Evolutionary conservation across 768 basidiomycete genomes (phyloP).

Genomic region (Melanogaster broomeanus): DNA sequence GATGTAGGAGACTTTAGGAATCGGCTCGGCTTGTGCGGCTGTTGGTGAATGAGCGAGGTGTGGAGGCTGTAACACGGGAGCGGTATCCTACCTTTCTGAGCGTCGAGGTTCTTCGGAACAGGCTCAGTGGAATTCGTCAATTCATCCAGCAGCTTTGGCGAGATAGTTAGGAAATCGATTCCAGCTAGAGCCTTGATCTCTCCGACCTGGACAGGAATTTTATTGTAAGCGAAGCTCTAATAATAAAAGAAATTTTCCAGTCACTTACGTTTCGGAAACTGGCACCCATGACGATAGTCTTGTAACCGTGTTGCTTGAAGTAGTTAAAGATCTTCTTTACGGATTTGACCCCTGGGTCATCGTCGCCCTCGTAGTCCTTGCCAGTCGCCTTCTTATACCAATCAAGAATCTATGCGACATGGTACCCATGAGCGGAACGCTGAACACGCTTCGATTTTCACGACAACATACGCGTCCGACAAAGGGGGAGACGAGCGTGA

Average conservation of each 20-base stretch:
- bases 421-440: neutral
- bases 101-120: slow-evolving; percentile 83
- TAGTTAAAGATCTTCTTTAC: slow-evolving; percentile 98
- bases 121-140: slow-evolving; percentile 70
- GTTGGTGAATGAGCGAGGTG: neutral
- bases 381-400: slow-evolving; percentile 94
- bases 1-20: slow-evolving; percentile 78
- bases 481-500: slow-evolving; percentile 96
- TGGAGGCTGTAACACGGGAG: neutral
- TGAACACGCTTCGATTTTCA: slow-evolving; percentile 29
- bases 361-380: slow-evolving; percentile 82
- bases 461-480: slow-evolving; percentile 78
- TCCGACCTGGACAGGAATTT: slow-evolving; percentile 50
- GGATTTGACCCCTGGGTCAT: slow-evolving; percentile 93
- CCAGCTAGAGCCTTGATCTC: slow-evolving; percentile 95
- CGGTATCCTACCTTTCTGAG: slow-evolving; percentile 49
- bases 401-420: slow-evolving; percentile 76
- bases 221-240: neutral
- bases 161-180: slow-evolving; percentile 94
- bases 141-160: slow-evolving; percentile 85
- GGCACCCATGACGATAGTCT: slow-evolving; percentile 99
- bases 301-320: slow-evolving; percentile 96
- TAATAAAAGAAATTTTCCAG: neutral
- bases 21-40: slow-evolving; percentile 63
- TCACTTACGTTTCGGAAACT: slow-evolving; percentile 90